Conservation (phyloP, 1,139 yeast genomes). For the Saccharomycopsis phalli region DNA sequence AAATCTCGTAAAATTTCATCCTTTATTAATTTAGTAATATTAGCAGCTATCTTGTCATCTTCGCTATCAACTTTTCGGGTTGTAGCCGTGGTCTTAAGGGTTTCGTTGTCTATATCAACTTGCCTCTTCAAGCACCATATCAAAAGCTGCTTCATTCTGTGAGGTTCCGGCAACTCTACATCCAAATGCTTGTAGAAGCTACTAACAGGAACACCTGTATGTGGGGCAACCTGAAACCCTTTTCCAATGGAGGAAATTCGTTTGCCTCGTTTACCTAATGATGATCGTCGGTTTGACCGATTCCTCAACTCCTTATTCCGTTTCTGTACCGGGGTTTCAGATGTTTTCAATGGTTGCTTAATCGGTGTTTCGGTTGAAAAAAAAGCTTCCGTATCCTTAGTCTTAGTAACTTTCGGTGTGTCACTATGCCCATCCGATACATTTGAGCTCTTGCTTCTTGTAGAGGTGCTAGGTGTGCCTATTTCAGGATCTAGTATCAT, state of each 20-base stretch:
- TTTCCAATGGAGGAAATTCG: slow-evolving; percentile 69
- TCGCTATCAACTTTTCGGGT: slow-evolving; percentile 23
- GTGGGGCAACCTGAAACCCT: slow-evolving; percentile 64
- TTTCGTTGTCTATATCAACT: slow-evolving; percentile 32
- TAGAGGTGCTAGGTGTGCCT: too few species aligned
- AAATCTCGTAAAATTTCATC: slow-evolving; percentile 57
- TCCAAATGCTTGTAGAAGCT: slow-evolving; percentile 61
- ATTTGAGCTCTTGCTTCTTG: too few species aligned
- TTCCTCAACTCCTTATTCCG: slow-evolving; percentile 29
- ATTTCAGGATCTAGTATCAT: too few species aligned
- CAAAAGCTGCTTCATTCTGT: slow-evolving; percentile 59
- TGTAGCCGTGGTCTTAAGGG: slow-evolving; percentile 27
- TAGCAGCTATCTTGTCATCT: slow-evolving; percentile 36
- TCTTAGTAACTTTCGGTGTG: too few species aligned
- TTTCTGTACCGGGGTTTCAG: slow-evolving; percentile 35
- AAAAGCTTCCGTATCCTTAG: not conserved
- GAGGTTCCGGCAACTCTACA: slow-evolving; percentile 58
- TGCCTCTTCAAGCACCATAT: slow-evolving; percentile 59
- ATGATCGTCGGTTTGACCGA: slow-evolving; percentile 34
- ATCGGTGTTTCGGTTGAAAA: slow-evolving; percentile 19
- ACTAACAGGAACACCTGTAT: slow-evolving; percentile 45
- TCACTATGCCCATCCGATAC: too few species aligned
- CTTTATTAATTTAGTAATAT: slow-evolving; percentile 55
- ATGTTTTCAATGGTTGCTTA: slow-evolving; percentile 28
- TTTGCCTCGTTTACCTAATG: slow-evolving; percentile 55